Evolutionary conservation across 2,329 filamentous ascomycete genomes (phyloP), one percentile per base, ranked within the genome.

Genomic region (Microcyclospora tardicrescens): DNA sequence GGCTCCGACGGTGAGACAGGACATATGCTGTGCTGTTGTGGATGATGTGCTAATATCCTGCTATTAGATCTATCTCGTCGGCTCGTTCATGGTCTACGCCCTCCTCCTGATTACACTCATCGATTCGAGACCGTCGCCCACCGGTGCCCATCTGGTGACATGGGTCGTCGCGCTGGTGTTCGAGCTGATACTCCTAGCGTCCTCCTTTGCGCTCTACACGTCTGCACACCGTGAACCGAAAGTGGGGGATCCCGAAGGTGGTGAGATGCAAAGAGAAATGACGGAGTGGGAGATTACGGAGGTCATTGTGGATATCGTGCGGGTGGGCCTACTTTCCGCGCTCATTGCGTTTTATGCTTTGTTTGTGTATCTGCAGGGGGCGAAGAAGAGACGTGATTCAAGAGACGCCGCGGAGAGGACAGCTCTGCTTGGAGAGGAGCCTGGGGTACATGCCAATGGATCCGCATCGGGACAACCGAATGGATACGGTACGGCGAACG

Each of bases 41-140:
- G 19, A 5, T 24, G 19, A 24, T 4, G 19, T 24, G 19, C 19
- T 24, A 8, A 24, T 24, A 24, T 24, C 19, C 19, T 15, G 33
- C 16, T 34, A 36, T 40, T 53, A 94, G 86, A 80, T 93, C 55
- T 93, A 93, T 61, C 69, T 93, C 46, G 74, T 84, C 40, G 84
- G 81, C 39, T 81, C 84, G 33, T 81, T 86, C 48, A 94, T 93
- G 67, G 77, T 91, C 46, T 91, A 93, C 65, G 72, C 83, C 36
- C 79, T 94, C 49, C 73, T 94, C 48, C 72, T 93, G 48, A 81
- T 95, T 54, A 86, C 86, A 24, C 73, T 96, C 41, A 71, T 93
- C 53, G 87, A 95, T 60, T 82, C 81, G 55, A 77, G 75, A 45
- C 79, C 84, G 28, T 83, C 83, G 10, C 91, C 91, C 0, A 87